A percentile compares a stretch with the other conserved stretches of the same genome.
phyloP scores from a whole-genome alignment of 2,329 filamentous ascomycete genomes.

The Verticillium dahliae region DNA sequence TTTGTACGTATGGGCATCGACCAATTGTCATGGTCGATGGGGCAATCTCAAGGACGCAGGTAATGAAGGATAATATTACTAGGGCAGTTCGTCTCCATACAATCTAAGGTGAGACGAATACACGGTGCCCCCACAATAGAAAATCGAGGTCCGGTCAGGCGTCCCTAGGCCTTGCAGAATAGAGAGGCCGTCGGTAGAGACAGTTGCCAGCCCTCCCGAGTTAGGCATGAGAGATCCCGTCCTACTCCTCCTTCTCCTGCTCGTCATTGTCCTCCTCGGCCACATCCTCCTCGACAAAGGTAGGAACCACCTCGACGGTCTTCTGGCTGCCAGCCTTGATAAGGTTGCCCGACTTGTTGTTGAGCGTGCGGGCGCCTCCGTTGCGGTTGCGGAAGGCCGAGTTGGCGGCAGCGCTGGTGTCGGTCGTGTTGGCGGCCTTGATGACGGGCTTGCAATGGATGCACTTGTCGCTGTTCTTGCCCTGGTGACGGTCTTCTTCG shows the following conservation, averaged over 20 bases:
- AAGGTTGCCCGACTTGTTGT: background rate
- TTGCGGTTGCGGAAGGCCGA: background rate
- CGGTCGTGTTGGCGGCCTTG: background rate
- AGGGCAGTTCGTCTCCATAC: background rate
- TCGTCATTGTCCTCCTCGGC: background rate
- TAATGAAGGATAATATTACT: too few species aligned
- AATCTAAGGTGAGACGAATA: background rate
- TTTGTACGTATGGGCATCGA: too few species aligned
- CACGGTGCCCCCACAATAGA: background rate
- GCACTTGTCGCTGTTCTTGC: background rate
- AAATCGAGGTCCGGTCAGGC: background rate
- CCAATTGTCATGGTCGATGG: too few species aligned
- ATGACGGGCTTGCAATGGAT: background rate
- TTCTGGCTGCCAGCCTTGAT: background rate
- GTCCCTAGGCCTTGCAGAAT: background rate
- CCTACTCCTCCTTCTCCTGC: background rate
- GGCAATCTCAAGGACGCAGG: too few species aligned
- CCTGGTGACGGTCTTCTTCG: background rate
- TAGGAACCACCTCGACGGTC: background rate
- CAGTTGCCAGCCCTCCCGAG: background rate
- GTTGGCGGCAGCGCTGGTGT: background rate
- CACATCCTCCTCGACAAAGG: background rate
- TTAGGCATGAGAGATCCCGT: background rate
- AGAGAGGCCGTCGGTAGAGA: background rate
- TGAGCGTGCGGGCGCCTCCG: background rate